Evolutionary conservation across 2,329 filamentous ascomycete genomes (phyloP).

Genomic region (Grosmannia serpens): DNA sequence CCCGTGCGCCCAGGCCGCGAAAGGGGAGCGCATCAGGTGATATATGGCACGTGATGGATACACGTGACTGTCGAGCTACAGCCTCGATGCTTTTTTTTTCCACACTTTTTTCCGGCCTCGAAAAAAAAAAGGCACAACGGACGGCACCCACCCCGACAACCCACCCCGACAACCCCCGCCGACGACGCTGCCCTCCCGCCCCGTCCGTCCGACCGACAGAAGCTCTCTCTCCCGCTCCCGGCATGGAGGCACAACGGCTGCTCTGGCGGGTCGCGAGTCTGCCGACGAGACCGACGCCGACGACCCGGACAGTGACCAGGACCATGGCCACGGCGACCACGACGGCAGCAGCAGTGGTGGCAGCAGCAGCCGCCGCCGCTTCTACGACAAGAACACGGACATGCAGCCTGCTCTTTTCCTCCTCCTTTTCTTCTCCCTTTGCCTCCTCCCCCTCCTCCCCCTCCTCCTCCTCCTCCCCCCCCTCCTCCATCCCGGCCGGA

Average conservation of each 20-base stretch:
- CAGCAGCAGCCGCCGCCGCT: background rate
- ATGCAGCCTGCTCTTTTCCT: background rate
- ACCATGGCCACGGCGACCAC: background rate
- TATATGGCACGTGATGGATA: too few species aligned
- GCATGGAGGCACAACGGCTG: constrained; percentile 9
- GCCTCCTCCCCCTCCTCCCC: background rate
- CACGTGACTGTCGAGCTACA: too few species aligned
- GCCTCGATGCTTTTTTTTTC: too few species aligned
- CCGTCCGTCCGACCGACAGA: too few species aligned
- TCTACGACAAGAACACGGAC: background rate
- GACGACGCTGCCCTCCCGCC: too few species aligned
- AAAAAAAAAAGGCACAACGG: too few species aligned
- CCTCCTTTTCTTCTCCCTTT: background rate
- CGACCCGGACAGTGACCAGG: background rate
- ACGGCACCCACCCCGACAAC: too few species aligned
- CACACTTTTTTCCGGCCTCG: too few species aligned
- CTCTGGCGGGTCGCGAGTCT: constrained; percentile 7
- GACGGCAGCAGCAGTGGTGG: background rate
- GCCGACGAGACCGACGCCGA: background rate
- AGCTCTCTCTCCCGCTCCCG: too few species aligned
- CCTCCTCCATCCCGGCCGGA: background rate
- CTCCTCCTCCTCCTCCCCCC: background rate
- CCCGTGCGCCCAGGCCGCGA: too few species aligned
- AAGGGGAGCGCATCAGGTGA: too few species aligned
- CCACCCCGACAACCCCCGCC: too few species aligned